A percentile compares a stretch with the other conserved stretches of the same genome.
phyloP scores from a whole-genome alignment of 2,329 filamentous ascomycete species.

The Mycosphaerella arachidis region DNA sequence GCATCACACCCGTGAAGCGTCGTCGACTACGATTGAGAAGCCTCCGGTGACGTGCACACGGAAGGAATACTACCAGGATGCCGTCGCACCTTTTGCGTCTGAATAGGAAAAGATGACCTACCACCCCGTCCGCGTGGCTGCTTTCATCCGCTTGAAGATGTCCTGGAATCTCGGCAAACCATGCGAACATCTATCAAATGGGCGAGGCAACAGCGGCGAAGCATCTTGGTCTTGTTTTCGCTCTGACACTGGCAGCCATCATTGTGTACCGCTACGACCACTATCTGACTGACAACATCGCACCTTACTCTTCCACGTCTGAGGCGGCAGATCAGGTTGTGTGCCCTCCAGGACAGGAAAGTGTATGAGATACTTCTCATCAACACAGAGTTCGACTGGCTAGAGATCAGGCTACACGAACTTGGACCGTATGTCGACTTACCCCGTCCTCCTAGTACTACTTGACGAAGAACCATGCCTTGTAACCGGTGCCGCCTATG shows the following conservation, averaged over 20 bases:
- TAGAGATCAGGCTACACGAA: constrained; percentile 59
- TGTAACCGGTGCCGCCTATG: no score
- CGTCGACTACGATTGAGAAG: no score
- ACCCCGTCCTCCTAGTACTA: constrained; percentile 63
- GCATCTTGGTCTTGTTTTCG: not conserved
- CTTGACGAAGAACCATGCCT: no score
- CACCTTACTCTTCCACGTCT: not conserved
- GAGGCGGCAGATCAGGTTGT: not conserved
- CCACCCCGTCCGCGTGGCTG: no score
- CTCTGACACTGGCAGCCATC: not conserved
- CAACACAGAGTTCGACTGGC: constrained; percentile 61
- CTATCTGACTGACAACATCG: not conserved
- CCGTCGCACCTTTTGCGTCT: no score
- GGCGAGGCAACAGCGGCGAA: not conserved
- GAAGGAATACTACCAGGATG: no score
- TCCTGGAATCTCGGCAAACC: not conserved
- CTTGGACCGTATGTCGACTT: constrained; percentile 57
- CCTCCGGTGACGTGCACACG: no score
- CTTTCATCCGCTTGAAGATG: no score
- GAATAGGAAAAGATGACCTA: no score
- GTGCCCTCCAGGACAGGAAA: constrained; percentile 31
- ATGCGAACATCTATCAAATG: not conserved
- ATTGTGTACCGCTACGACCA: not conserved
- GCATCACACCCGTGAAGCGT: no score
- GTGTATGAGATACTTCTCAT: constrained; percentile 61